Percentiles rank a stretch among this genome's conserved stretches.
Conservation (phyloP, 2,329 filamentous ascomycete genomes). For the Achaetomium macrosporum region DNA sequence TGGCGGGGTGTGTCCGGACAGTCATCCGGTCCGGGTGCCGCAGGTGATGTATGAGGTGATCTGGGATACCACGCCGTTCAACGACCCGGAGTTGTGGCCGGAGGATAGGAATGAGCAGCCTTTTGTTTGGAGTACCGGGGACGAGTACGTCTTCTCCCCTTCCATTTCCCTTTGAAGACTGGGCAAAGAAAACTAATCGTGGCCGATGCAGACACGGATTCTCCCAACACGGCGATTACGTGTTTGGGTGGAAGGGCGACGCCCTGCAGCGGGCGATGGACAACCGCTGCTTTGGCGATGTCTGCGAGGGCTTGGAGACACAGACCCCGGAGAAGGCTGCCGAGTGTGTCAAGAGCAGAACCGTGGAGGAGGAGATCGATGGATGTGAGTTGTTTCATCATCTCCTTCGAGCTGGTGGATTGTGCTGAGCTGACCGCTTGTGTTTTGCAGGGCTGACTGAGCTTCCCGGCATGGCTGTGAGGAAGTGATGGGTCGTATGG, state of each 20-base stretch:
- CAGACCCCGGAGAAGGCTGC: conserved; percentile 12
- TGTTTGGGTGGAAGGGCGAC: conserved; percentile 13
- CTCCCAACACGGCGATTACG: conserved; percentile 17
- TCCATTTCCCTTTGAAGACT: not conserved
- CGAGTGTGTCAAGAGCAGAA: conserved; percentile 16
- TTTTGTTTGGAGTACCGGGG: conserved; percentile 17
- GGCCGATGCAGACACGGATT: conserved; percentile 23
- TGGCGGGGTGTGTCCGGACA: conserved; percentile 29
- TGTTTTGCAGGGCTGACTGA: no score
- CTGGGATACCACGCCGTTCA: conserved; percentile 14
- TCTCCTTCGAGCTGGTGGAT: no score
- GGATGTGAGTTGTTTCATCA: conserved; percentile 20
- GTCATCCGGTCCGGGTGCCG: conserved; percentile 35
- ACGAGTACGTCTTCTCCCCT: conserved; percentile 5
- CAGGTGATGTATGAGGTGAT: conserved; percentile 35
- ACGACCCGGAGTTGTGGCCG: conserved; percentile 10
- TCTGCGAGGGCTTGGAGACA: conserved; percentile 6
- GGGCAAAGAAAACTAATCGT: not conserved
- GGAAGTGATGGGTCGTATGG: no score
- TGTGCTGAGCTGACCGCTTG: no score
- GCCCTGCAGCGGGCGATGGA: conserved; percentile 16
- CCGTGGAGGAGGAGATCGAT: conserved; percentile 13
- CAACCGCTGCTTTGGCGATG: conserved; percentile 11
- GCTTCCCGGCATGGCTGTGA: no score
- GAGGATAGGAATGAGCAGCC: conserved; percentile 12